Conservation (phyloP, 2,329 filamentous ascomycete species). For the Penicillium nordicum region DNA sequence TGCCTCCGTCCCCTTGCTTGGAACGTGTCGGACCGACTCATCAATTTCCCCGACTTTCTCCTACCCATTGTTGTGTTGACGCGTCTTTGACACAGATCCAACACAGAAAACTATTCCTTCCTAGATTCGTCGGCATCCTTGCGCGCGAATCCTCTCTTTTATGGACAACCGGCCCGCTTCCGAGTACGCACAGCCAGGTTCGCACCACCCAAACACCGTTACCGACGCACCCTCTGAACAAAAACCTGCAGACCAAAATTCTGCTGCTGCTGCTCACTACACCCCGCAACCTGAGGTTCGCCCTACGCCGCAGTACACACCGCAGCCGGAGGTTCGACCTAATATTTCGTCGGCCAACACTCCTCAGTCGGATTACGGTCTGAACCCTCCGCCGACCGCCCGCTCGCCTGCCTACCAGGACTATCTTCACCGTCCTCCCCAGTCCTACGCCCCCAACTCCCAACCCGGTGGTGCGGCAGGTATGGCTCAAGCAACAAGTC, state of each 20-base stretch:
- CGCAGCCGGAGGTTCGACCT: constrained; percentile 74
- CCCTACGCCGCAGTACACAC: constrained; percentile 65
- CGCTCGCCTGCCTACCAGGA: constrained; percentile 84
- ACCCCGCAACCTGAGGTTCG: constrained; percentile 40
- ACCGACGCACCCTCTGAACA: constrained; percentile 72
- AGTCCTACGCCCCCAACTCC: constrained; percentile 70
- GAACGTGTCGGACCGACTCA: constrained; percentile 17
- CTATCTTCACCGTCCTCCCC: constrained; percentile 70
- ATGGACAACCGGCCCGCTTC: constrained; percentile 62
- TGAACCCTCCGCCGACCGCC: constrained; percentile 66
- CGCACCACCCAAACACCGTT: constrained; percentile 59
- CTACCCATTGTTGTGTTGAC: constrained; percentile 30
- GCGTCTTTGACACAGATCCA: constrained; percentile 31
- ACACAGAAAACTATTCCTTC: constrained; percentile 16
- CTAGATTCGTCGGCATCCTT: constrained; percentile 8
- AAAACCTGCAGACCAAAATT: constrained; percentile 81
- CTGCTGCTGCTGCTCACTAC: constrained; percentile 63
- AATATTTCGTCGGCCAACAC: constrained; percentile 76
- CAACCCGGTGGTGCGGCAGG: constrained; percentile 72
- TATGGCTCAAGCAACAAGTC: constrained; percentile 99
- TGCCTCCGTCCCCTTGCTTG: constrained; percentile 19
- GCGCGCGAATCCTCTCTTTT: constrained; percentile 37
- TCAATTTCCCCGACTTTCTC: constrained; percentile 22
- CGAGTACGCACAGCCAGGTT: constrained; percentile 86
- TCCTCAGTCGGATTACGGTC: constrained; percentile 83